Evolutionary conservation across 1,284 basidiomycete genomes (phyloP), one percentile per base, ranked within the genome.

Genomic region (Ceratobasidium sp.): DNA sequence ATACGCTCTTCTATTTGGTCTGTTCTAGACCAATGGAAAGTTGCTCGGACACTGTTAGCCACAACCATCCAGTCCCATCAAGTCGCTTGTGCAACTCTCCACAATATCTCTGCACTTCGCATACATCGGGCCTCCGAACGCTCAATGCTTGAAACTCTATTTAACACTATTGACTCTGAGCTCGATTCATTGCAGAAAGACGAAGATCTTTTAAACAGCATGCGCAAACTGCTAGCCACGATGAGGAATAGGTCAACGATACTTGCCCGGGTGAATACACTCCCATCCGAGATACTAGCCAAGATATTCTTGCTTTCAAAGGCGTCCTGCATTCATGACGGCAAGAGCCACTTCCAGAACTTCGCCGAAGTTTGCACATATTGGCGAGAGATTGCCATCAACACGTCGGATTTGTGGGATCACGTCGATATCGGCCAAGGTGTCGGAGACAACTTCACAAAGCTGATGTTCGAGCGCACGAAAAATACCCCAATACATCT

Each of bases 251-350:
- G 17, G 58, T 37, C 58, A n/a, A 20, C 58, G 10, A 37, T 35
- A 15, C 58, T 61, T 3, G 58, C 23, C 42, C 58, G 2, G 42
- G 23, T 65, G 17, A 65, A 65, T 17, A 31, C n/a, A 13, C 63
- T 65, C 26, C 63, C 63, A 51, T 23, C 63, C 28, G 63, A 65
- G 39, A 65, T 65, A 8, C 17, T 65, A 11, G 47, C 26, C 31
- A 28, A 15, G 13, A 49, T 65, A 65, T 65, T 65, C n/a, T 2
- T 35, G 1, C 6, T 61, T 20, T 61, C 58, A 15, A 37, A 39
- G 8, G 17, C 23, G 17, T 15, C 20, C 35, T 51, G 47, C 45
- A 11, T 65, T 4, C 42, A 20, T 2, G 39, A 42, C 39, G 39
- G 13, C 13, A 42, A 13, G 39, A 13, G 13, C 7, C 39, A 42